A percentile compares a stretch with the other conserved stretches of the same genome.
phyloP scores from a whole-genome alignment of 1,284 basidiomycete genomes.

The Naganishia liquefaciens region DNA sequence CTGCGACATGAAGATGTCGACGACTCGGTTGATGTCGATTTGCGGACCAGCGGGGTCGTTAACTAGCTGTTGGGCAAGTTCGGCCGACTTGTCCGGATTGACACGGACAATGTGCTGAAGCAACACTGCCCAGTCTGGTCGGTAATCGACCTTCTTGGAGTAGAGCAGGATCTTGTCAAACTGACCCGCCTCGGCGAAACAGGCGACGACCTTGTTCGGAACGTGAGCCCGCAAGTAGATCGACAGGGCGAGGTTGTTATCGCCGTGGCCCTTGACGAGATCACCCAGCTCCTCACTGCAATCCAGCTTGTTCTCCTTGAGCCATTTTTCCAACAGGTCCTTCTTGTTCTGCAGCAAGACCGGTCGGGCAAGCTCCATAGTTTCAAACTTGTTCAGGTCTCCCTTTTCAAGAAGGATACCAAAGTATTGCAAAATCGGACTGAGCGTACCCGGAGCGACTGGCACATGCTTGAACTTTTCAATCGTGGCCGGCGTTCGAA shows the following conservation, averaged over 20 bases:
- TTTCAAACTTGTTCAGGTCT: slow-evolving; percentile 95
- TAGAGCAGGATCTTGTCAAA: slow-evolving; percentile 98
- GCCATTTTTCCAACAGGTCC: slow-evolving; percentile 97
- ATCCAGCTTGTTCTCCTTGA: slow-evolving; percentile 99
- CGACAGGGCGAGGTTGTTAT: slow-evolving; percentile 98
- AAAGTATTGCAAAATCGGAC: slow-evolving; percentile 98
- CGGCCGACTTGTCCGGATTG: slow-evolving; percentile 96
- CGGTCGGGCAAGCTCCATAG: slow-evolving; percentile 91
- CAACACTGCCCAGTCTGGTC: slow-evolving; percentile 91
- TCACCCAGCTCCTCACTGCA: slow-evolving; percentile 99
- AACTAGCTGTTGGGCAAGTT: slow-evolving; percentile 93
- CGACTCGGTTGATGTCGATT: slow-evolving; percentile 91
- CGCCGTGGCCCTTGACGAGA: slow-evolving; percentile 82
- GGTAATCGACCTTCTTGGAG: slow-evolving; percentile 95
- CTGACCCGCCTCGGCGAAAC: slow-evolving; percentile 98
- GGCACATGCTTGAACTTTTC: slow-evolving; percentile 98
- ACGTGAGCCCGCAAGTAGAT: slow-evolving; percentile 98
- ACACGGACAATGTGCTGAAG: slow-evolving; percentile 96
- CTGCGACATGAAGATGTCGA: slow-evolving; percentile 99
- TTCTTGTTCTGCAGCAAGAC: slow-evolving; percentile 96
- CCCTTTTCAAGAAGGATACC: slow-evolving; percentile 97
- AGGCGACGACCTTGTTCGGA: slow-evolving; percentile 98
- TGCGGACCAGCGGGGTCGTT: slow-evolving; percentile 92
- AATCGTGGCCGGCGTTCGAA: slow-evolving; percentile 93
- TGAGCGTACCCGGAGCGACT: slow-evolving; percentile 82